Conservation (phyloP, 2,329 filamentous ascomycete genomes). For the Monilinia vaccinii-corymbosi region DNA sequence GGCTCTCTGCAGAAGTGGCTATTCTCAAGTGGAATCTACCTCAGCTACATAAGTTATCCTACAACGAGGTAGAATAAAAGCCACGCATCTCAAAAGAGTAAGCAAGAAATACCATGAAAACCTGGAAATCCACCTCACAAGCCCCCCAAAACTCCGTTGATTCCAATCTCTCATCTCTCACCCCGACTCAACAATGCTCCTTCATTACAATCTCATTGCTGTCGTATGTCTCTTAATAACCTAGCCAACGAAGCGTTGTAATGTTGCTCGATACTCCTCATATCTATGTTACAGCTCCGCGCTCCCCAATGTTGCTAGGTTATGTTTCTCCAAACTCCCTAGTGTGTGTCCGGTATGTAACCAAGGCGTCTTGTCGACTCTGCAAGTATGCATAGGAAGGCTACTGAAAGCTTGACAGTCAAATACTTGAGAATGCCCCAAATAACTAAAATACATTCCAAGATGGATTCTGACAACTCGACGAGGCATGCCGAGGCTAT, state of each 20-base stretch:
- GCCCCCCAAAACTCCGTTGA: background rate
- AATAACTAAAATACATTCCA: too few species aligned
- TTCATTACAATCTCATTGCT: background rate
- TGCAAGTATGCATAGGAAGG: too few species aligned
- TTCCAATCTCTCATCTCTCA: background rate
- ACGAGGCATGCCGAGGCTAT: background rate
- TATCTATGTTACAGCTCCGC: background rate
- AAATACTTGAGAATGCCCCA: too few species aligned
- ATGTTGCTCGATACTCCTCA: background rate
- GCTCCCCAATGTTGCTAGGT: background rate
- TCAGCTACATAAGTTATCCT: background rate
- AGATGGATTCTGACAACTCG: background rate
- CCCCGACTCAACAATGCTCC: background rate
- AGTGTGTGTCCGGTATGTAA: background rate
- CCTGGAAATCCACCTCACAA: background rate
- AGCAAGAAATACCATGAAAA: background rate
- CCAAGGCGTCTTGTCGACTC: background rate
- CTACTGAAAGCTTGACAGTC: too few species aligned
- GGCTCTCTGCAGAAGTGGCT: background rate
- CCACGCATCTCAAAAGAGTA: background rate
- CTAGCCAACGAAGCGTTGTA: background rate
- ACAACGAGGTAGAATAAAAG: background rate
- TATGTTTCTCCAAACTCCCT: background rate
- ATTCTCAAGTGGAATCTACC: background rate
- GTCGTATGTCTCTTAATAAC: background rate